Conservation (phyloP, 2,329 filamentous ascomycete species). For the Cadophora gregata region DNA sequence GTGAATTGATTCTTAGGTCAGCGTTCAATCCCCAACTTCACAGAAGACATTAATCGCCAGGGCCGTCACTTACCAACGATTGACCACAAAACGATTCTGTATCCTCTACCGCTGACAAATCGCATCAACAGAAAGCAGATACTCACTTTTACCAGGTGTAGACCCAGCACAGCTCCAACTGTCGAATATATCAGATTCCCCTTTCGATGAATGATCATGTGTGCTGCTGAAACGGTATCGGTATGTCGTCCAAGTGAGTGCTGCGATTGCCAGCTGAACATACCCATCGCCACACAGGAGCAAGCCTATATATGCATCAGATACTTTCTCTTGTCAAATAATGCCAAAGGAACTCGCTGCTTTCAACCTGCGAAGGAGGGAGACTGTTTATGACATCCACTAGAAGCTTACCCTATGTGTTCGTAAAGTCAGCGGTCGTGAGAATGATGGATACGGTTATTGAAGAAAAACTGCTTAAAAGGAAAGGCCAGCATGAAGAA, state of each 20-base stretch:
- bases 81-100: constrained; percentile 7
- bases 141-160: constrained; percentile 12
- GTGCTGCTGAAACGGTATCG: constrained; percentile 4
- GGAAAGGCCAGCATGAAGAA: too few relatives aligned
- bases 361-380: not conserved
- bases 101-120: constrained; percentile 1
- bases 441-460: too few relatives aligned
- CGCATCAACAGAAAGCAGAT: constrained; percentile 16
- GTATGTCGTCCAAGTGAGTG: constrained; percentile 11
- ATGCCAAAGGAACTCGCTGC: not conserved
- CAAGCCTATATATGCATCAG: not conserved
- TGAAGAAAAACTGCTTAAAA: too few relatives aligned
- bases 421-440: too few relatives aligned
- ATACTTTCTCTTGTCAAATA: not conserved
- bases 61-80: constrained; percentile 3
- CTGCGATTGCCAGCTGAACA: constrained; percentile 16
- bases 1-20: constrained; percentile 10
- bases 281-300: constrained; percentile 21
- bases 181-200: constrained; percentile 18
- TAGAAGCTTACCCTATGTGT: too few relatives aligned
- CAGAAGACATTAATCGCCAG: not conserved
- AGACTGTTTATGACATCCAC: too few relatives aligned
- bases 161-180: constrained; percentile 8
- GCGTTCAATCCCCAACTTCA: not conserved
- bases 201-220: constrained; percentile 13